Percentiles rank a stretch among this genome's conserved stretches.
Conservation (phyloP, 768 basidiomycete genomes). For the Lenzites betulinus region DNA sequence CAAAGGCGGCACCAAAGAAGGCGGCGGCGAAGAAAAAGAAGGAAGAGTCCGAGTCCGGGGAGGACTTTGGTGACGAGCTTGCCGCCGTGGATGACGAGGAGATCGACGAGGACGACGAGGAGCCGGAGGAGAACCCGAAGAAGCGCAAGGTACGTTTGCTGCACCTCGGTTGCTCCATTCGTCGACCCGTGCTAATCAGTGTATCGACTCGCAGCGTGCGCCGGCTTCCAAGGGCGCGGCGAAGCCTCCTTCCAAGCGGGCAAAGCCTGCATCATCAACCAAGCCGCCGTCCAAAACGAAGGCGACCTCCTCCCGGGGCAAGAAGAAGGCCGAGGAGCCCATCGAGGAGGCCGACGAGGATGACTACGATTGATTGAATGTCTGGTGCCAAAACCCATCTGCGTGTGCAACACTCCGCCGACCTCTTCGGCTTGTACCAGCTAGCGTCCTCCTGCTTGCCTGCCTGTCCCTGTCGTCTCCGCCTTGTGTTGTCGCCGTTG, state of each 20-base stretch:
- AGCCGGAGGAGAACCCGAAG: slow-evolving; percentile 44
- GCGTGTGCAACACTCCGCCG: not conserved
- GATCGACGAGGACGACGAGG: slow-evolving; percentile 50
- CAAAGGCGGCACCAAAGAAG: slow-evolving; percentile 50
- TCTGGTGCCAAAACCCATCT: not conserved
- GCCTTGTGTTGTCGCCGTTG: not conserved
- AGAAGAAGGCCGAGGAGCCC: slow-evolving; percentile 24
- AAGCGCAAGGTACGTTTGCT: slow-evolving; percentile 65
- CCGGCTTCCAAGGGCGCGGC: slow-evolving; percentile 23
- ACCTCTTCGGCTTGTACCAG: not conserved
- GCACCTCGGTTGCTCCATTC: no score
- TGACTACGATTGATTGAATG: slow-evolving; percentile 4
- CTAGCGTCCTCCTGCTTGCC: not conserved
- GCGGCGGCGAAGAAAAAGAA: slow-evolving; percentile 44
- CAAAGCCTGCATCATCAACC: slow-evolving; percentile 23
- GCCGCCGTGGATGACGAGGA: slow-evolving; percentile 43
- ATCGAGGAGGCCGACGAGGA: slow-evolving; percentile 27
- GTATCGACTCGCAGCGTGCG: slow-evolving; percentile 17
- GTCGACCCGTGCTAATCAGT: not conserved
- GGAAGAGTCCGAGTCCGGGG: slow-evolving; percentile 45
- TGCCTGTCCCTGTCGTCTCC: slow-evolving; percentile 2
- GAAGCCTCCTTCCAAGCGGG: slow-evolving; percentile 26
- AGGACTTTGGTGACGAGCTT: slow-evolving; percentile 49
- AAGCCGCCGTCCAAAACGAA: slow-evolving; percentile 13
- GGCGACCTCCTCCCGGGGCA: slow-evolving; percentile 23